Conservation (phyloP, 169 alveolate species). For the Eimeria falciformis region DNA sequence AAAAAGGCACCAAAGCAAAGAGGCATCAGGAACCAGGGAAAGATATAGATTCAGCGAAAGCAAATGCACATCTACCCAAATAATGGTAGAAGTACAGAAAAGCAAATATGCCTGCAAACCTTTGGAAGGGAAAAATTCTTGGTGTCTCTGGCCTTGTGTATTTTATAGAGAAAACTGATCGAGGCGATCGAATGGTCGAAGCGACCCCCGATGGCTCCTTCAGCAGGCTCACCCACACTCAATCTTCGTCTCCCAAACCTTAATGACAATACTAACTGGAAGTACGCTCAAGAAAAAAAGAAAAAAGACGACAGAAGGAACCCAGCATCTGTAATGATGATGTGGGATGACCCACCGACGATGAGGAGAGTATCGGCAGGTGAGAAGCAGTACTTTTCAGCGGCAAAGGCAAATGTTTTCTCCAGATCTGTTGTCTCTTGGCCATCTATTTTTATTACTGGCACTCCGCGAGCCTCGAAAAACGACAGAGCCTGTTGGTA, state of each 20-base stretch:
- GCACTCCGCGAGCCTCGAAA: neutral
- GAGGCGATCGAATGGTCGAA: constrained; percentile 36
- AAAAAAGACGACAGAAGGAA: neutral
- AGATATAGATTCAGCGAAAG: neutral
- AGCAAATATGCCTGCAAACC: neutral
- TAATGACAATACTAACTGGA: too few relatives aligned
- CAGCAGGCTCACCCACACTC: neutral
- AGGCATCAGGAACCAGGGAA: too few relatives aligned
- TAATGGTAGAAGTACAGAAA: too few relatives aligned
- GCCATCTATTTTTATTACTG: neutral
- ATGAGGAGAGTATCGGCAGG: neutral
- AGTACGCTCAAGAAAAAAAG: neutral
- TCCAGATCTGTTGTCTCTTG: neutral
- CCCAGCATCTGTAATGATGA: neutral
- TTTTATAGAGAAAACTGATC: constrained; percentile 3
- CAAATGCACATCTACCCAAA: neutral
- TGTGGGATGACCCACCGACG: neutral
- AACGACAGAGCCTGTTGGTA: neutral
- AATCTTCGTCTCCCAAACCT: too few relatives aligned
- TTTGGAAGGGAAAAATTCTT: neutral
- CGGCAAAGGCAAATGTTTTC: neutral
- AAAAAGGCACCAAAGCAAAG: too few relatives aligned
- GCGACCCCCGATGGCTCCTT: constrained; percentile 34
- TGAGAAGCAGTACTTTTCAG: neutral
- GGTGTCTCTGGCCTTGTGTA: neutral